Base-by-base conservation (phyloP, 192 early-diverging fungal genomes). In the Chytriomyces confervae region DNA sequence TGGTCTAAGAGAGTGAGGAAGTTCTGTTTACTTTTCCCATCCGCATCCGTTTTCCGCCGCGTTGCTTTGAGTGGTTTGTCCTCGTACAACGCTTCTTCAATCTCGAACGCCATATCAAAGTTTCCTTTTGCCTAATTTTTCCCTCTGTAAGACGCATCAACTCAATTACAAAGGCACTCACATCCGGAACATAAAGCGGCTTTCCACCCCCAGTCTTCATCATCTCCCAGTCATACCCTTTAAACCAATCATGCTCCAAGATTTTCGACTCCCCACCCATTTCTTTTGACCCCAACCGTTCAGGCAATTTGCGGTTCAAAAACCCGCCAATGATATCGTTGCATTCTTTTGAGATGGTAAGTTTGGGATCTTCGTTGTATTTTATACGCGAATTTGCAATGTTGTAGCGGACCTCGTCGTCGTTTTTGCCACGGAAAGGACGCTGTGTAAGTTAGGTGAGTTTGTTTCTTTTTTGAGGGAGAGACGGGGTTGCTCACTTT, bases 61-160 rank as follows among this genome's bases (percentile, higher is more conserved):
- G 90, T 92, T 27, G 90, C 92, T 45, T 94, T 92, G 20, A 99
- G 88, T 0, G 96, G 97, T 66, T 97, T 95, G 45, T 96, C 96
- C 77, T 96, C 95, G 20, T 97, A 84, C 44, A 99, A 82, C 44
- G 97, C 87, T 74, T 99, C 97, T 75, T 99, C 96, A 13, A 99
- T 81, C 64, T 99, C 97, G 78, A 97, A 92, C 29, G 95, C 94
- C 7, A 94, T 94, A 87, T 99, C 97, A 82, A 97, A 98, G 79
- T 99, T 99, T 61, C 94, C 91, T 24, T 90, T 84, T 79, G 49
- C 29, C 61, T 8, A 2, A 11, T 45, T 9, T 20, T 29, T 47
- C 18, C 23, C 47, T n/a, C 80, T 23, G 3, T 48, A 44, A 47
- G 18, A 82, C 20, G 16, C 44, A 76, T n/a, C 5, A 27, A 27